These are phyloP conservation scores for Trichosporon faecale DNA, from an alignment of 1,284 basidiomycete genomes.

Conservation along the genomic window DNA sequence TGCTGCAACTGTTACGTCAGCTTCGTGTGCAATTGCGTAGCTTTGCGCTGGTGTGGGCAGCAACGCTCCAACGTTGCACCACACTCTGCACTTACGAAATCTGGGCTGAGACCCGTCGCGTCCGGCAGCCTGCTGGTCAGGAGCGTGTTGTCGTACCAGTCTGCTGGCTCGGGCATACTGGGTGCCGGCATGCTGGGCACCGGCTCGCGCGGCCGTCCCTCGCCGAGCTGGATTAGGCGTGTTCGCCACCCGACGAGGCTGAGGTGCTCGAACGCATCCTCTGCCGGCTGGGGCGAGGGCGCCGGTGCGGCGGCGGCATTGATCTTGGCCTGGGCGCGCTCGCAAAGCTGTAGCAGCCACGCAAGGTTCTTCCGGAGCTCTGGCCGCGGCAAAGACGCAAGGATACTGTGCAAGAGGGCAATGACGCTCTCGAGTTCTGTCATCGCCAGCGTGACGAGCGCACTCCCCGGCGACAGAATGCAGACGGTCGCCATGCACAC, in stretches of 20 bases:
- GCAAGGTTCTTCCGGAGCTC: constrained; percentile 30
- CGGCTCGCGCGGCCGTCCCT: neutral
- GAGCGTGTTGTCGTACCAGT: constrained; percentile 3
- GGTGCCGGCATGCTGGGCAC: neutral
- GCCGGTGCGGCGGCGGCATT: constrained; percentile 18
- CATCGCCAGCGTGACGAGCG: constrained; percentile 30
- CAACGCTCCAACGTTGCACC: neutral
- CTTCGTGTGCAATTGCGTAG: neutral
- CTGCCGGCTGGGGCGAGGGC: neutral
- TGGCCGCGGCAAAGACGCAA: constrained; percentile 15
- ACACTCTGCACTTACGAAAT: neutral
- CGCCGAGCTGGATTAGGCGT: constrained; percentile 30
- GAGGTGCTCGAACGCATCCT: constrained; percentile 23
- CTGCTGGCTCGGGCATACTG: neutral
- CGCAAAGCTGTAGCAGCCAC: constrained; percentile 29
- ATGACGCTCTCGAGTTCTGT: constrained; percentile 28
- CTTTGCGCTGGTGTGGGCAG: neutral
- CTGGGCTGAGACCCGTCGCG: neutral
- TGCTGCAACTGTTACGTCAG: constrained; percentile 10
- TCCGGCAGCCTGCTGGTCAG: neutral
- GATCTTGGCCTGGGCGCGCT: constrained; percentile 10
- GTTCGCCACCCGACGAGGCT: constrained; percentile 35
- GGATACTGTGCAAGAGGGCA: constrained; percentile 26
- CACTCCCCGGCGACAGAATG: constrained; percentile 28
- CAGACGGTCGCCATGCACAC: constrained; percentile 36